phyloP scores from a whole-genome alignment of 140 eudicot genomes.

The Ambrosia hybrid region DNA sequence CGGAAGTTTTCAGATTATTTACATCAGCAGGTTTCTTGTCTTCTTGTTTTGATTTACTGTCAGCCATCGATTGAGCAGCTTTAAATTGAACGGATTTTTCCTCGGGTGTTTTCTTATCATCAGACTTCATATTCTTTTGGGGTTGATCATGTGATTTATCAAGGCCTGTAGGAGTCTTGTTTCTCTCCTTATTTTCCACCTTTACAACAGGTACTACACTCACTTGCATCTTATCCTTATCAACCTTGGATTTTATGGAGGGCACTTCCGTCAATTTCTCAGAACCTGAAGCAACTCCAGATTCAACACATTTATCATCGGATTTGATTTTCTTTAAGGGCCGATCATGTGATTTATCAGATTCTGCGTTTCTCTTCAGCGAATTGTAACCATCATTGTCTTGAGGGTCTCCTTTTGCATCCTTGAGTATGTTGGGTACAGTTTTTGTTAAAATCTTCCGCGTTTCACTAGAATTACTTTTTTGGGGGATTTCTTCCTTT shows the following conservation, averaged over 20 bases:
- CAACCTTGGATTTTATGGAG: slow-evolving; percentile 25
- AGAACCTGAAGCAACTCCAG: slow-evolving; percentile 21
- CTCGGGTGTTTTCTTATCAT: slow-evolving; percentile 12
- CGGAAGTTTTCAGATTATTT: slow-evolving; percentile 24
- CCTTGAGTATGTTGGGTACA: slow-evolving; percentile 20
- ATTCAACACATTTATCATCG: slow-evolving; percentile 16
- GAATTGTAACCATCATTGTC: slow-evolving; percentile 19
- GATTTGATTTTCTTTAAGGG: slow-evolving; percentile 18
- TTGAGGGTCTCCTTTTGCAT: slow-evolving; percentile 19
- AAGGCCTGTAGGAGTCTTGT: slow-evolving; percentile 30
- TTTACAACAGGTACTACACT: background rate
- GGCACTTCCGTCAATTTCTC: slow-evolving; percentile 32
- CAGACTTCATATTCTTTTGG: slow-evolving; percentile 14
- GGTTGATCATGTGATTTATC: slow-evolving; percentile 28
- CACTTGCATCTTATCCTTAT: slow-evolving; percentile 17
- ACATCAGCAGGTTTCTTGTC: slow-evolving; percentile 25
- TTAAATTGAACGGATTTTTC: slow-evolving; percentile 22
- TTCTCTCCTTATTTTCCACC: slow-evolving; percentile 22
- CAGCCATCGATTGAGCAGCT: background rate
- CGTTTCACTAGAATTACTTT: slow-evolving; percentile 28
- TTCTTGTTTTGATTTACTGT: slow-evolving; percentile 10
- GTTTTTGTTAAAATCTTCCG: slow-evolving; percentile 25
- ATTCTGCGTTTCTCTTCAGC: slow-evolving; percentile 21
- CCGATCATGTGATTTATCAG: slow-evolving; percentile 22
- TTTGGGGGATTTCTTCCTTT: slow-evolving; percentile 36